Base-by-base conservation (phyloP, 495 filamentous ascomycete genomes). In the Tuber microsphaerosporum region DNA sequence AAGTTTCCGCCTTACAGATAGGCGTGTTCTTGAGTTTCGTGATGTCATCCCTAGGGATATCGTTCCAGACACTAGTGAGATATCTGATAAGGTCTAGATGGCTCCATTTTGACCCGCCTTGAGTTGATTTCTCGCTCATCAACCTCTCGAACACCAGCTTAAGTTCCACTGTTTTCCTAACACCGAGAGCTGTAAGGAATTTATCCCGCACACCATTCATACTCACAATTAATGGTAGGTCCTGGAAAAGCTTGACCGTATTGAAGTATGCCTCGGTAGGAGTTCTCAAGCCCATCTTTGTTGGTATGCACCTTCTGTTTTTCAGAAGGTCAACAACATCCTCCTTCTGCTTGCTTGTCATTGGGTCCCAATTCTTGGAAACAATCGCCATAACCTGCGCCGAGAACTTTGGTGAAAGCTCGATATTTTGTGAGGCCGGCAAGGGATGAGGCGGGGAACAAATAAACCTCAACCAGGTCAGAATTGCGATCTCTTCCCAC, bases 81-180 rank as follows among this genome's bases (percentile, higher is more conserved):
- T 99, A 99, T 76, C 91, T 92, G 84, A 99, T 94, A 22, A 99
- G 87, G 79, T 98, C 94, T 69, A 96, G 90, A 82, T 98, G 95
- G 78, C 90, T 96, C 93, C 92, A 97, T 86, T 91, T 93, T 26
- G 86, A 84, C 68, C 83, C 79, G n/a, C 79, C 83, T 48, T 83
- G 83, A 72, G 85, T 85, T 43, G 82, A 80, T 69, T 87, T 86
- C 37, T 83, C 80, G 8, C 87, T 84, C 80, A 97, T 87, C 72
- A 99, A 87, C 56, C 96, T 89, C 51, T 92, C 91, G 79, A 98
- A 97, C 37, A 99, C 93, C 34, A 97, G 93, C 69, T 92, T 92
- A 19, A 99, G 87, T 73, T 98, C 95, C 37, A 99, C 89, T 1
- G 95, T 98, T 80, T 90, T 90, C 39, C 90, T 85, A n/a, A 94